A percentile compares a stretch with the other conserved stretches of the same genome.
Evolutionary conservation across 768 basidiomycete species (phyloP).

Genomic region (Leccinum subgranulosum): DNA sequence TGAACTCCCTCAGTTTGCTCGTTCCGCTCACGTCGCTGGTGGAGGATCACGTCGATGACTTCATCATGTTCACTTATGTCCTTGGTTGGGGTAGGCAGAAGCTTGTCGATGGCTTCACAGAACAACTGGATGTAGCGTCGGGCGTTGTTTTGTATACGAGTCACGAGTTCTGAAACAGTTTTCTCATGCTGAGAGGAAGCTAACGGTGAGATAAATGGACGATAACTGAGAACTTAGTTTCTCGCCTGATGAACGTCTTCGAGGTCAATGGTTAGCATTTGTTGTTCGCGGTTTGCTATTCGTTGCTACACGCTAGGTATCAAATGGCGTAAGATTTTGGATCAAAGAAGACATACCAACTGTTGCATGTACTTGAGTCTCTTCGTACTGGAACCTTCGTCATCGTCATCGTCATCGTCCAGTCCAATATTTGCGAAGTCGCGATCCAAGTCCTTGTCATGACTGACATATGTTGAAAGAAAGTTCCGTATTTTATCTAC

Average conservation of each 20-base stretch:
- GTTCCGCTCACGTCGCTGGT: conserved; percentile 89
- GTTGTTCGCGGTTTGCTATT: conserved; percentile 90
- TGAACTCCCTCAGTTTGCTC: conserved; percentile 71
- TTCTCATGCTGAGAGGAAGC: conserved; percentile 54
- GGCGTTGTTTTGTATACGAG: conserved; percentile 78
- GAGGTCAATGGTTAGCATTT: conserved; percentile 83
- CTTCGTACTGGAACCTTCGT: conserved; percentile 33
- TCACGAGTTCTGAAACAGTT: conserved; percentile 68
- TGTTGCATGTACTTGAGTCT: conserved; percentile 79
- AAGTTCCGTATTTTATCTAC: conserved; percentile 70
- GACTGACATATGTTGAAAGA: conserved; percentile 62
- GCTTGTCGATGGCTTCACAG: conserved; percentile 83
- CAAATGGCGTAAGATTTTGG: conserved; percentile 18
- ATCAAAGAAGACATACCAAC: conserved; percentile 52
- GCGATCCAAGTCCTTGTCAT: conserved; percentile 61
- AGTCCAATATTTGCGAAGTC: conserved; percentile 73
- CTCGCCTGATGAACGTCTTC: conserved; percentile 80
- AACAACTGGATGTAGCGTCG: conserved; percentile 90
- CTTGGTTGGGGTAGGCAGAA: conserved; percentile 85
- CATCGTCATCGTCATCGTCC: conserved; percentile 43
- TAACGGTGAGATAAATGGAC: conserved; percentile 9
- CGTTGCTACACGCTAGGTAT: conserved; percentile 52
- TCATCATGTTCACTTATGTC: conserved; percentile 91
- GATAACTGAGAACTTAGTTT: conserved; percentile 4
- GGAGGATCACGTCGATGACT: conserved; percentile 94